phyloP scores from a whole-genome alignment of 2,329 filamentous ascomycete genomes.

The Penicillium sp. region DNA sequence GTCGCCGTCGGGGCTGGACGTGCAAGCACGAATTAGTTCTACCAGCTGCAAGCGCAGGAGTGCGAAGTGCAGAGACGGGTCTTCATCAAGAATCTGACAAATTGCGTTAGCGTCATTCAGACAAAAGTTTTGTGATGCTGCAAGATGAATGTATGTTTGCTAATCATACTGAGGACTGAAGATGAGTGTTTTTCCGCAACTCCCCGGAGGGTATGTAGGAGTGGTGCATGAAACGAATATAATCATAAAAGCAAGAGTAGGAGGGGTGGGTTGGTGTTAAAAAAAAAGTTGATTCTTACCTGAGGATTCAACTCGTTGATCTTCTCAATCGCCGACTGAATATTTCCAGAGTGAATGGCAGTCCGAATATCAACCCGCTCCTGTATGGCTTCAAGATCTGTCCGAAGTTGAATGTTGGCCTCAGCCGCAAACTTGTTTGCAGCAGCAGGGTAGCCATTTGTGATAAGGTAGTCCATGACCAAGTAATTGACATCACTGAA shows the following conservation, averaged over 20 bases:
- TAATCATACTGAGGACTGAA: slow-evolving; percentile 87
- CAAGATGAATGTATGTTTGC: slow-evolving; percentile 24
- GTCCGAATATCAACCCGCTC: slow-evolving; percentile 79
- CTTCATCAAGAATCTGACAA: slow-evolving; percentile 76
- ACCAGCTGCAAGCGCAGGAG: slow-evolving; percentile 87
- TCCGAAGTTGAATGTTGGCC: slow-evolving; percentile 76
- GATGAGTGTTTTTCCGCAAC: slow-evolving; percentile 80
- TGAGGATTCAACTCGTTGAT: slow-evolving; percentile 88
- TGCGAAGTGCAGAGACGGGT: slow-evolving; percentile 82
- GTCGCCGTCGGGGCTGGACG: slow-evolving; percentile 63
- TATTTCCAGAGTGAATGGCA: slow-evolving; percentile 80
- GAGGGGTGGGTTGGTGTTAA: slow-evolving; percentile 3
- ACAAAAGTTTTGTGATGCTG: slow-evolving; percentile 10
- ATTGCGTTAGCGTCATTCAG: slow-evolving; percentile 24
- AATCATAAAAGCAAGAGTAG: slow-evolving; percentile 71
- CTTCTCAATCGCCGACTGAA: slow-evolving; percentile 78
- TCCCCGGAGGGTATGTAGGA: slow-evolving; percentile 80
- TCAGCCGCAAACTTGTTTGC: slow-evolving; percentile 92
- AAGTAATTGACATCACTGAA: slow-evolving; percentile 88
- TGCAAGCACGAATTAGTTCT: slow-evolving; percentile 82
- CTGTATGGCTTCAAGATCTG: slow-evolving; percentile 70
- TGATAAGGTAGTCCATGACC: slow-evolving; percentile 95
- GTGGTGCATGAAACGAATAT: slow-evolving; percentile 99
- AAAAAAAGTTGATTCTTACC: slow-evolving; percentile 57
- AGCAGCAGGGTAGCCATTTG: slow-evolving; percentile 89